A percentile compares a stretch with the other conserved stretches of the same genome.
phyloP scores from a whole-genome alignment of 768 basidiomycete genomes.

The Leccinum fibrillosum region DNA sequence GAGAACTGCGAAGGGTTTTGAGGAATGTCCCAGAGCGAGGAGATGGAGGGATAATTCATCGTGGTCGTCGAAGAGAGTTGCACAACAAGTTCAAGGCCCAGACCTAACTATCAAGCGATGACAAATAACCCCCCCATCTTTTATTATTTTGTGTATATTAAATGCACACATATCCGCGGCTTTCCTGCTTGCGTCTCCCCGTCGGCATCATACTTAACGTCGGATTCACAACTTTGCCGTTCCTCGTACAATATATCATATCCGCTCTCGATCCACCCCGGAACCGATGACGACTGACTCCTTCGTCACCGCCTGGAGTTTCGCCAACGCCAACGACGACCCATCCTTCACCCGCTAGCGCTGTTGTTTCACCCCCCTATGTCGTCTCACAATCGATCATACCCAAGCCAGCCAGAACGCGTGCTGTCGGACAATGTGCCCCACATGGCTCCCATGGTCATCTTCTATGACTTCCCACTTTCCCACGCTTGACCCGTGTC shows the following conservation, averaged over 20 bases:
- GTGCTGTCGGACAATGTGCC: not conserved
- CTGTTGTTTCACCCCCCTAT: not conserved
- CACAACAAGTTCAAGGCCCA: not conserved
- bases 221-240: not conserved
- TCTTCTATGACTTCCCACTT: not conserved
- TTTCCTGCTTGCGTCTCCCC: constrained; percentile 7
- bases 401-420: no score
- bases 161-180: constrained; percentile 4
- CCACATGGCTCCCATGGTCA: not conserved
- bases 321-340: not conserved
- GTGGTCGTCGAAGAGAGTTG: constrained; percentile 2
- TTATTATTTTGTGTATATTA: constrained; percentile 9
- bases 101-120: not conserved
- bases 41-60: constrained; percentile 38
- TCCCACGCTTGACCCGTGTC: not conserved
- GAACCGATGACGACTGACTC: not conserved
- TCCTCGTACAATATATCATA: not conserved
- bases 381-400: no score
- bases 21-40: constrained; percentile 67
- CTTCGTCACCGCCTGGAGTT: not conserved
- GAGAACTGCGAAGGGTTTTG: constrained; percentile 53
- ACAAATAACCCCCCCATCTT: constrained; percentile 4
- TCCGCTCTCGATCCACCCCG: not conserved
- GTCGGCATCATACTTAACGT: constrained; percentile 1
- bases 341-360: not conserved